These are phyloP conservation scores for Biscutella laevigata DNA, from an alignment of 441 rosid genomes.

Conservation along the genomic window DNA sequence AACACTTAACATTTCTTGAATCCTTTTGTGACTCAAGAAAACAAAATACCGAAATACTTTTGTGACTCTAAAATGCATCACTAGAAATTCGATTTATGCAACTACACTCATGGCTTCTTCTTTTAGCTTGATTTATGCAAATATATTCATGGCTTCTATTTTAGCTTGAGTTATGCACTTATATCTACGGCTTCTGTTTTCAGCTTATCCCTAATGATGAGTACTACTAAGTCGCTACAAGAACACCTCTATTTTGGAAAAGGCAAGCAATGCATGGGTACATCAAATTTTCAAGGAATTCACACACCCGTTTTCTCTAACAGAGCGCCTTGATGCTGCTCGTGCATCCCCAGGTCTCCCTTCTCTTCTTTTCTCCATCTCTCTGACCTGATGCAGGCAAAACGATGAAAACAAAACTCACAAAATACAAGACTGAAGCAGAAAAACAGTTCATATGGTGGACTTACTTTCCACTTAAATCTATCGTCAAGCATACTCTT, in stretches of 20 bases:
- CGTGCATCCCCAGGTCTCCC: slow-evolving; percentile 99
- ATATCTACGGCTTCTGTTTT: too few species aligned
- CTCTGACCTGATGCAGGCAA: slow-evolving; percentile 54
- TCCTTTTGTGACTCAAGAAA: not conserved
- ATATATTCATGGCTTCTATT: too few species aligned
- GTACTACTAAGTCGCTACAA: not conserved
- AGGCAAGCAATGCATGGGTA: not conserved
- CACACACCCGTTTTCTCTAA: slow-evolving; percentile 84
- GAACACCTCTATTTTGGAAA: slow-evolving; percentile 1
- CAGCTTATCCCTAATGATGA: slow-evolving; percentile 6
- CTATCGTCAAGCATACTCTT: slow-evolving; percentile 99
- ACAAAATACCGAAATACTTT: slow-evolving; percentile 5
- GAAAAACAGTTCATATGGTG: not conserved
- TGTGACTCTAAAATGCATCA: slow-evolving; percentile 9
- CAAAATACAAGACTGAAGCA: slow-evolving; percentile 7
- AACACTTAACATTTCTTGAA: slow-evolving; percentile 7
- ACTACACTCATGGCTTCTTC: too few species aligned
- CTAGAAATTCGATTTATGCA: not conserved
- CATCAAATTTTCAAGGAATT: too few species aligned
- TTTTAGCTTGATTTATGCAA: too few species aligned
- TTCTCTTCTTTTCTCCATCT: slow-evolving; percentile 97
- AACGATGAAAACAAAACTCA: slow-evolving; percentile 19
- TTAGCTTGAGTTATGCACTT: too few species aligned
- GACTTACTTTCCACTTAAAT: slow-evolving; percentile 94
- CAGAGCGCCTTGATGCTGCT: slow-evolving; percentile 89